Evolutionary conservation across 1,139 yeast genomes (phyloP).

Genomic region (Eremothecium sinecaudum): DNA sequence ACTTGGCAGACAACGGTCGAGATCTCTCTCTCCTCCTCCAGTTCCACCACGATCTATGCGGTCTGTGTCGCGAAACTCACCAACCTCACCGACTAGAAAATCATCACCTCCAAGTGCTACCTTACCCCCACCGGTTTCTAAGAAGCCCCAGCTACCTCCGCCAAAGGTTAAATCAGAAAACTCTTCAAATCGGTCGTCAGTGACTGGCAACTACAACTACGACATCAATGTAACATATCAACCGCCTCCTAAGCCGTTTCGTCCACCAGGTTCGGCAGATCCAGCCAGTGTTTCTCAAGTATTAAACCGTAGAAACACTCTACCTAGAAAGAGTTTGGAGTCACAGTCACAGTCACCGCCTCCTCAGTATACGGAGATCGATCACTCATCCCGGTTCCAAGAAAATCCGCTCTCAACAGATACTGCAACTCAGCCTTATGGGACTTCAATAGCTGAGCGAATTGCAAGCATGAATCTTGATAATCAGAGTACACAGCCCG

Average conservation of each 20-base stretch:
- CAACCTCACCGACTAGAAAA: too few species aligned
- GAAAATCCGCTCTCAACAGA: not conserved
- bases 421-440: not conserved
- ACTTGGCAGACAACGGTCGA: too few species aligned
- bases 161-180: too few species aligned
- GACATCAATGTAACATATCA: constrained; percentile 17
- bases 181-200: not conserved
- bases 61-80: too few species aligned
- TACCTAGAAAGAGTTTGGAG: not conserved
- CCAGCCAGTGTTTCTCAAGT: not conserved
- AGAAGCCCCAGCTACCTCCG: too few species aligned
- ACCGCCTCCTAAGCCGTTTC: constrained; percentile 27
- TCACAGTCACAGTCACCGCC: not conserved
- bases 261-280: constrained; percentile 4
- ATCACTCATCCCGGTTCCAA: too few species aligned
- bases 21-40: too few species aligned
- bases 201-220: constrained; percentile 1
- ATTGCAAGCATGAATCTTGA: not conserved
- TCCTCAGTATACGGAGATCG: too few species aligned
- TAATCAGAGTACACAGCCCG: not conserved
- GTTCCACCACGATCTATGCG: too few species aligned
- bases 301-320: not conserved
- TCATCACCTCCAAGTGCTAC: too few species aligned
- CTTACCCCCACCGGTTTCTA: too few species aligned
- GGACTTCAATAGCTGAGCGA: not conserved